Base-by-base conservation (phyloP, 2,329 filamentous ascomycete genomes). In the Tolypocladium endophyticum region DNA sequence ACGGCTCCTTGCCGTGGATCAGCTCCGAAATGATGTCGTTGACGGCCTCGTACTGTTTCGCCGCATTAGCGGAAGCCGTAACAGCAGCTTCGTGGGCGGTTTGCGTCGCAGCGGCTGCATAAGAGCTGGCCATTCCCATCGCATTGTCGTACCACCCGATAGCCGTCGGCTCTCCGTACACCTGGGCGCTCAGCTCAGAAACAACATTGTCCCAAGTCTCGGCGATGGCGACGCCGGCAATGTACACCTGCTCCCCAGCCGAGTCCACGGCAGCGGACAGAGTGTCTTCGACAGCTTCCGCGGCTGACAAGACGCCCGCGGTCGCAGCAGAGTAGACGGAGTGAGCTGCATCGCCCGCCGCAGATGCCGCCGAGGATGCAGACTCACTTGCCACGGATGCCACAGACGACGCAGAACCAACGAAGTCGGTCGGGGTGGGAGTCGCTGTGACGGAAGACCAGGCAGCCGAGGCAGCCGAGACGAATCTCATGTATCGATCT, bases 11-110 rank as follows among this genome's bases (percentile, higher is more conserved):
- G 58, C 89, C 91, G 47, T 81, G 75, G 18, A 96, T 78, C 1
- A 95, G 77, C 71, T 95, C 90, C 1, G 87, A 88, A 18, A 96
- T 81, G 2, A 94, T 80, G 16, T 82, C 83, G 69, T 87, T 85
- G 6, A 95, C 81, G 33, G 84, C 84, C 6, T 82, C 81, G 65
- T 90, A 92, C 66, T 90, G 87, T 55, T 81, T 79, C 7, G 78
- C 77, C 0, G 83, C 83, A 47, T 80, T 80, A 25, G 81, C 81
- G 1, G 85, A 86, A 6, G 84, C 87, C 52, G 86, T 84, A 1
- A 69, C 66, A 3, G 72, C 69, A 3, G 73, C 76, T 38, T 74
- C 72, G 0, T 67, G 70, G 0, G 72, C 71, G 4, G 65, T 71
- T 0, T 69, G 79, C 2, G 86, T 87, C 3, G 84, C 86, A 58